Evolutionary conservation across 2,329 filamentous ascomycete species (phyloP), one percentile per base, ranked within the genome.

Genomic region (Hypoxylon sp.): DNA sequence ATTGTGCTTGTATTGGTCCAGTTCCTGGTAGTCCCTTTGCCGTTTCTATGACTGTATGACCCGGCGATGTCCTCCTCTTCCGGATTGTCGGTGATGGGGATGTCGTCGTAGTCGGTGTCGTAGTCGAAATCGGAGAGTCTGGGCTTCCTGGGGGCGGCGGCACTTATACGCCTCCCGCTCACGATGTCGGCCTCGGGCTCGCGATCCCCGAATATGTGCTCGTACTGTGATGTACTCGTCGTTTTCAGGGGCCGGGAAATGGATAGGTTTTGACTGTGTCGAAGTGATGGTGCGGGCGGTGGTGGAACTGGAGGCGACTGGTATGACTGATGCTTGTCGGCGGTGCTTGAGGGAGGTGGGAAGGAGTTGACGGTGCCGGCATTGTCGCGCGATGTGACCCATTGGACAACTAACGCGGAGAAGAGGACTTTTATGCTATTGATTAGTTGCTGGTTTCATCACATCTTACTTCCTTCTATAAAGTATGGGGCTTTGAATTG

Each of bases 331-430:
- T 38, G 49, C 10, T 52, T 55, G 30, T 14, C 55, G 63, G 36
- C 71, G 71, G 38, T 50, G 11, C 75, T 13, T 13, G 48, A 3
- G 28, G 52, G 28, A 11, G 32, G n/a, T 7, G 60, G 36, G 28
- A 36, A 38, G 13, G 52, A 14, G 25, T 21, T 52, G 30, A 14
- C 5, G 11, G 60, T 79, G 46, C 76, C 79, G n/a, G 78, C 77
- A 59, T 79, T 82, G 73, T 85, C 83, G 49, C 76, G 79, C 13
- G 81, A 83, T 0, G 83, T 85, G 45, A 89, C 83, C 87, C 87
- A 90, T 70, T 90, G 87, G 45, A 90, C 82, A n/a, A 90, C 85
- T 2, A 88, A 72, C 19, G 86, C 85, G 13, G 84, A 87, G 76
- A 90, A 89, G 30, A 89, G 81, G 14, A 89, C 86, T 87, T 52